Percentiles rank a stretch among this genome's conserved stretches.
Evolutionary conservation across 176 grass and related monocot genomes (phyloP).

Genomic region (Phoenix dactylifera): DNA sequence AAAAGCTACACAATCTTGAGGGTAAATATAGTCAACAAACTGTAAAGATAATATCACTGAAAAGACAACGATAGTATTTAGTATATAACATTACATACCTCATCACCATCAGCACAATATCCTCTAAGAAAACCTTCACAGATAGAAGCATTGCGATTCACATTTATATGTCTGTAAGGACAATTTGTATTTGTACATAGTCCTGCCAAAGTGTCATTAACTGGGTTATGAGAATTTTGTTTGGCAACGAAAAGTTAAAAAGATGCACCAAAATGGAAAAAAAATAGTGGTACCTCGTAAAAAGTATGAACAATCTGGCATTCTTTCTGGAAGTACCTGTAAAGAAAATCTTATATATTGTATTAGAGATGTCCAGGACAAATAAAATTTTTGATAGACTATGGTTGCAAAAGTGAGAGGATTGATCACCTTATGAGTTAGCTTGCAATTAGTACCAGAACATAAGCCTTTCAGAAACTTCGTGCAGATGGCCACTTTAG

Average conservation of each 20-base stretch:
- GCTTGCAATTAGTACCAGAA: conserved; percentile 71
- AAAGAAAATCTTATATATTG: conserved; percentile 1
- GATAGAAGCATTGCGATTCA: conserved; percentile 59
- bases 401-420: conserved; percentile 7
- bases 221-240: conserved; percentile 21
- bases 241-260: conserved; percentile 6
- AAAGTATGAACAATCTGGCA: conserved; percentile 99
- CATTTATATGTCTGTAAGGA: conserved; percentile 97
- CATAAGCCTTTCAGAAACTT: conserved; percentile 91
- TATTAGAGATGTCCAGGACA: neutral
- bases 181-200: conserved; percentile 77
- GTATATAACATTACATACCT: conserved; percentile 40
- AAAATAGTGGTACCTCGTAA: conserved; percentile 57
- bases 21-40: too few relatives aligned
- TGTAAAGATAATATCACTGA: too few relatives aligned
- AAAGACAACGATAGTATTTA: too few relatives aligned
- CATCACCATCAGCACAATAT: conserved; percentile 89
- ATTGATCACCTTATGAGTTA: conserved; percentile 77
- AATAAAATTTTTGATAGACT: neutral
- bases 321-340: conserved; percentile 91
- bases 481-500: conserved; percentile 96
- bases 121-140: conserved; percentile 88
- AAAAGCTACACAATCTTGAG: neutral
- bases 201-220: conserved; percentile 40
- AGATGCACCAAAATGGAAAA: neutral